Evolutionary conservation across 2,329 filamentous ascomycete genomes (phyloP).

Genomic region (Fusarium veterinarium): DNA sequence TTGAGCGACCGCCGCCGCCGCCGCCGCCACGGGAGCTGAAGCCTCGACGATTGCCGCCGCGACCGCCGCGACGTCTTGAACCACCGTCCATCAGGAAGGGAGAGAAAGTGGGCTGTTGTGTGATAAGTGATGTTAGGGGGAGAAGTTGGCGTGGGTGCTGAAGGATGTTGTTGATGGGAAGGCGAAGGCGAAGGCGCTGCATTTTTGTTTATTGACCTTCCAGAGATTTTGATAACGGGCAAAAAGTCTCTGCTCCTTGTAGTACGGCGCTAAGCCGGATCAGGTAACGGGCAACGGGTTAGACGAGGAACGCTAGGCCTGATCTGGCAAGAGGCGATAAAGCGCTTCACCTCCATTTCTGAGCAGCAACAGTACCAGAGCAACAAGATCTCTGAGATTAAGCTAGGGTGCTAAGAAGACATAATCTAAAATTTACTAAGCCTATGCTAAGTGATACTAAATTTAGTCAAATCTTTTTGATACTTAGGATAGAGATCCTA

Average conservation of each 20-base stretch:
- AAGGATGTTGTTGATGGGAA: not conserved
- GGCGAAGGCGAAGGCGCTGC: slow-evolving; percentile 16
- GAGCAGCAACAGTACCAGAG: not conserved
- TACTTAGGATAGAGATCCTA: rapidly evolving
- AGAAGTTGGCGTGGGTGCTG: not conserved
- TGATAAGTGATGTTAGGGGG: not conserved
- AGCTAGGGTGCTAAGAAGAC: not conserved
- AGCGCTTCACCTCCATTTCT: not conserved
- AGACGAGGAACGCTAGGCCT: not conserved
- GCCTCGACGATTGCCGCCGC: slow-evolving; percentile 7
- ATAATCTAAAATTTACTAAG: not conserved
- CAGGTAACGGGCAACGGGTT: not conserved
- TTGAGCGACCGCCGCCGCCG: not conserved
- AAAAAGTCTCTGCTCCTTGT: slow-evolving; percentile 29
- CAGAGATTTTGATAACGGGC: slow-evolving; percentile 14
- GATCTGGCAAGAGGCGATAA: not conserved
- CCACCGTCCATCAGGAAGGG: slow-evolving; percentile 15
- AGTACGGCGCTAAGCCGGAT: not conserved
- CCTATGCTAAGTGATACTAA: rapidly evolving
- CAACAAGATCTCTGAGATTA: not conserved
- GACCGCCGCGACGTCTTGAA: slow-evolving; percentile 19
- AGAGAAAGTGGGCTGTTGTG: not conserved
- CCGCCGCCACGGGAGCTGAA: slow-evolving; percentile 2
- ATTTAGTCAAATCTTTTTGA: rapidly evolving
- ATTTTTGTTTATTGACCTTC: slow-evolving; percentile 11